Evolutionary conservation across 2,329 filamentous ascomycete genomes (phyloP), one percentile per base, ranked within the genome.

Genomic region (Fusarium guadeloupense): DNA sequence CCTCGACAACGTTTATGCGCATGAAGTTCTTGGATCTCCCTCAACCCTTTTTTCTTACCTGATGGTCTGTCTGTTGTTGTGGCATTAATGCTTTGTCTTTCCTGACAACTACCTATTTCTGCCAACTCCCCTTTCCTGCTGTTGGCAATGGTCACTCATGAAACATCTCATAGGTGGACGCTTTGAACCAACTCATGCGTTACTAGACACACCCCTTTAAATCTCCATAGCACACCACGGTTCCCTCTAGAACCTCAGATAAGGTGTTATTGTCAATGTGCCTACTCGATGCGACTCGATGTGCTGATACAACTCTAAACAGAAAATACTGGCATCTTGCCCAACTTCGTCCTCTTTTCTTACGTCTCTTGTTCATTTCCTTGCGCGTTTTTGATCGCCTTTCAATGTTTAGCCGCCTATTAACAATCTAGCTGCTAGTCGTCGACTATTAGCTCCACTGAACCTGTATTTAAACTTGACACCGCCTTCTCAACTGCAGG

Each of bases 291-390:
- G 42, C 20, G 45, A 60, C 56, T 44, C 14, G 43, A 61, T 48
- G 34, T 66, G 56, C 59, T 60, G 63, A 63, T 54, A 59, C 57
- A 68, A 65, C 66, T 69, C 52, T 61, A 69, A 63, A 52, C 26
- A 44, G 45, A 26, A 41, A 45, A 51, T 33, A 48, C 47, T 53
- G 39, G 42, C 23, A 33, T 41, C 21, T 40, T 49, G 33, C 33
- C 42, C 21, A 68, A 57, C 50, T 52, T 39, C 54, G 41, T 50
- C 45, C 39, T 54, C n/a, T 43, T 31, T 23, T 14, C 38, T 44
- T 40, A 48, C 43, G 42, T 48, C 41, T 30, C 49, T 23, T 54
- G 38, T 19, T 21, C 39, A 41, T 34, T 33, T 28, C 35, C 31
- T 13, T 35, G 33, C 34, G 58, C 26, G 33, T 31, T 28, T 17